Percentiles rank a stretch among this genome's conserved stretches.
Conservation (phyloP, 306 rosid species). For the Ceratonia siliqua region DNA sequence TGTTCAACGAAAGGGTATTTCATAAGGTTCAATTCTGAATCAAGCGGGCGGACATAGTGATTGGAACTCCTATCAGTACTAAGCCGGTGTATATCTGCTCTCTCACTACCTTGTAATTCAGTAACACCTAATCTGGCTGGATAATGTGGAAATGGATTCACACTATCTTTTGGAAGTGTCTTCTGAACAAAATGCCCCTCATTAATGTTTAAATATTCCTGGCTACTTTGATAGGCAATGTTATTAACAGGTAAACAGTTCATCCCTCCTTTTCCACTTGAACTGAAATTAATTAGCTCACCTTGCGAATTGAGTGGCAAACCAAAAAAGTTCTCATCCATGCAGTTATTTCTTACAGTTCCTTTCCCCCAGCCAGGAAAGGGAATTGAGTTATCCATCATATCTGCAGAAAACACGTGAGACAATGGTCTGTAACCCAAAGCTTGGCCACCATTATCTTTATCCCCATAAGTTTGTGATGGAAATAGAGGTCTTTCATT, state of each 20-base stretch:
- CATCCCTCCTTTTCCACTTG: slow-evolving; percentile 47
- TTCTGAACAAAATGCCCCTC: slow-evolving; percentile 50
- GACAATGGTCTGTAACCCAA: slow-evolving; percentile 40
- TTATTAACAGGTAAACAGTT: slow-evolving; percentile 43
- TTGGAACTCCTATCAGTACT: slow-evolving; percentile 49
- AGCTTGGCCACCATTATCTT: slow-evolving; percentile 33
- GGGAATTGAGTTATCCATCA: slow-evolving; percentile 46
- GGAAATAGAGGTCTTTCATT: slow-evolving; percentile 46
- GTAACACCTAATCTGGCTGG: slow-evolving; percentile 62
- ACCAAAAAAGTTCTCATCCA: slow-evolving; percentile 55
- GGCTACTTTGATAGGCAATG: slow-evolving; percentile 38
- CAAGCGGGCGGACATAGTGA: slow-evolving; percentile 41
- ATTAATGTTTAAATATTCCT: slow-evolving; percentile 43
- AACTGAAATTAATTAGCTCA: slow-evolving; percentile 73
- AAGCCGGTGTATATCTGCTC: slow-evolving; percentile 50
- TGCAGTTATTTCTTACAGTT: slow-evolving; percentile 41
- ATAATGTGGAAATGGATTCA: slow-evolving; percentile 55
- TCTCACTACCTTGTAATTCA: slow-evolving; percentile 48
- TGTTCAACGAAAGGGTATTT: slow-evolving; percentile 45
- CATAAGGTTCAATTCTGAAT: slow-evolving; percentile 45
- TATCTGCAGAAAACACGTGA: slow-evolving; percentile 42
- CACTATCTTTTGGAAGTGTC: slow-evolving; percentile 48
- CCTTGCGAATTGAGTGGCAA: slow-evolving; percentile 98
- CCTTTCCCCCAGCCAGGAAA: slow-evolving; percentile 55
- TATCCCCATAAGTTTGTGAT: slow-evolving; percentile 45